A percentile compares a stretch with the other conserved stretches of the same genome.
Evolutionary conservation across 1,139 yeast genomes (phyloP).

Genomic region (Starmera stellimalicola): DNA sequence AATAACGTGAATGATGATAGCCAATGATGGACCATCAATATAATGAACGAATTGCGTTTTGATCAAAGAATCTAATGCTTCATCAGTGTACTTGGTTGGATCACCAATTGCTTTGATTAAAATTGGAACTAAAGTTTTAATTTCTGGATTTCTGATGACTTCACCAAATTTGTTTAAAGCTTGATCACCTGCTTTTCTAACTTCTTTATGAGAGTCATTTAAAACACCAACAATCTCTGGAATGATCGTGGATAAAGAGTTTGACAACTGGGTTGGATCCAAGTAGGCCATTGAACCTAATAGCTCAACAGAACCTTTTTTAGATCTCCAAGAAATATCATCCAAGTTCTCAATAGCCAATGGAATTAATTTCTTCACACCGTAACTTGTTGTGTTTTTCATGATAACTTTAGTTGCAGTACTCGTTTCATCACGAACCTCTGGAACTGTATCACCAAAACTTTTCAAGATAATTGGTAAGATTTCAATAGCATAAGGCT

Average conservation of each 20-base stretch:
- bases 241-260: slow-evolving; percentile 79
- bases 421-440: slow-evolving; percentile 85
- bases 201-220: slow-evolving; percentile 94
- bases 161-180: slow-evolving; percentile 90
- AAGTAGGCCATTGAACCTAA: slow-evolving; percentile 97
- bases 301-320: slow-evolving; percentile 92
- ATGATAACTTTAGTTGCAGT: slow-evolving; percentile 81
- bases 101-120: slow-evolving; percentile 91
- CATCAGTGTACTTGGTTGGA: slow-evolving; percentile 83
- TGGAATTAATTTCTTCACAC: slow-evolving; percentile 87
- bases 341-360: slow-evolving; percentile 79
- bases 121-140: slow-evolving; percentile 81
- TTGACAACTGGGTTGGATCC: slow-evolving; percentile 88
- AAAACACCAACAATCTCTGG: slow-evolving; percentile 95
- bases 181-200: slow-evolving; percentile 87
- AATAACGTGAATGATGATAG: slow-evolving; percentile 86
- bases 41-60: slow-evolving; percentile 93
- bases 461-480: slow-evolving; percentile 73
- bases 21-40: slow-evolving; percentile 96
- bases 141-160: slow-evolving; percentile 95
- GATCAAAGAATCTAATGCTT: slow-evolving; percentile 76
- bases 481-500: slow-evolving; percentile 87
- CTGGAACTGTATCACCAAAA: slow-evolving; percentile 76
- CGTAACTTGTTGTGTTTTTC: slow-evolving; percentile 87
- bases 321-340: slow-evolving; percentile 92